phyloP scores from a whole-genome alignment of 257 asterid species.

The Solanum sparsipilum region DNA sequence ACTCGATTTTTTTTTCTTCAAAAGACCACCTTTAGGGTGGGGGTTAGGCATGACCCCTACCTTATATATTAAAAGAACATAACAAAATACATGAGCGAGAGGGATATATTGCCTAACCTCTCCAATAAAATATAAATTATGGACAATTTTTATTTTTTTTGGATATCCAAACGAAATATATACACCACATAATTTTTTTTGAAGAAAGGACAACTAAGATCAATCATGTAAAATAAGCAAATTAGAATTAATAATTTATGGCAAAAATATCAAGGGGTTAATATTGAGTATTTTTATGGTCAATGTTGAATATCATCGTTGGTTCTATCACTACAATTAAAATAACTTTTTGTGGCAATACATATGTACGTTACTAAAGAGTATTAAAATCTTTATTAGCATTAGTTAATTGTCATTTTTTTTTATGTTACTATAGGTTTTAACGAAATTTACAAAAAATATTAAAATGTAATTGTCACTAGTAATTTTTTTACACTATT shows the following conservation, averaged over 20 bases:
- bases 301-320: not conserved
- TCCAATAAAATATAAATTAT: too few species aligned
- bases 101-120: too few species aligned
- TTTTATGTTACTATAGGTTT: not conserved
- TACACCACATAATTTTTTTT: not conserved
- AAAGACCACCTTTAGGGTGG: too few species aligned
- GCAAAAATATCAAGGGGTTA: not conserved
- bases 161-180: not conserved
- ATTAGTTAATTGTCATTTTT: too few species aligned
- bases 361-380: not conserved
- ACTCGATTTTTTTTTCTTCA: too few species aligned
- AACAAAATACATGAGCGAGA: too few species aligned
- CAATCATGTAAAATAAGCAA: not conserved
- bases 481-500: not conserved
- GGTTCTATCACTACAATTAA: not conserved
- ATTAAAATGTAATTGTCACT: too few species aligned
- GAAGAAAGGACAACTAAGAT: not conserved
- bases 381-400: too few species aligned
- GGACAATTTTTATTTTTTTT: not conserved
- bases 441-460: too few species aligned
- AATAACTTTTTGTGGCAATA: not conserved
- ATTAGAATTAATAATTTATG: too few species aligned
- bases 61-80: too few species aligned
- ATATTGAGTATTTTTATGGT: not conserved
- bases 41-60: too few species aligned